These are phyloP conservation scores for Prosopis cineraria DNA, from an alignment of 306 rosid genomes.

Conservation along the genomic window DNA sequence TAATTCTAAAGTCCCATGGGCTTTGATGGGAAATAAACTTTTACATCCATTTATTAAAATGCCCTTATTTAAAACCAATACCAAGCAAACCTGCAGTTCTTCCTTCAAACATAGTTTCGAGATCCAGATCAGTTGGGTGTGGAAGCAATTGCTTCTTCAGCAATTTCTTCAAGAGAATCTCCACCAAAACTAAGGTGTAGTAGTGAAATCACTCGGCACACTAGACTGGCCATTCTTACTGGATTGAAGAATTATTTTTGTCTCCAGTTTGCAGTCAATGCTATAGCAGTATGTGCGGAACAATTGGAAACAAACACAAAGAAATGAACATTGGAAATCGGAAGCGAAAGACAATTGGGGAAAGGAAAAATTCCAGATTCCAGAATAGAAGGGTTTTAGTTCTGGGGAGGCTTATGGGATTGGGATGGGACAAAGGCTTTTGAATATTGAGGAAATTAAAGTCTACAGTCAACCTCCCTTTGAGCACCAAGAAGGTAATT, in stretches of 20 bases:
- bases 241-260: slow-evolving; percentile 30
- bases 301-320: neutral
- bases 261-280: neutral
- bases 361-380: slow-evolving; percentile 9
- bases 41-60: no score
- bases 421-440: slow-evolving; percentile 34
- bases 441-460: slow-evolving; percentile 41
- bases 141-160: no score
- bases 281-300: neutral
- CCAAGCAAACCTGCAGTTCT: no score
- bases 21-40: no score
- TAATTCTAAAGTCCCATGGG: no score
- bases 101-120: no score
- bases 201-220: slow-evolving; percentile 30
- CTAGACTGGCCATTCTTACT: slow-evolving; percentile 29
- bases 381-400: neutral
- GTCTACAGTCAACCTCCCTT: slow-evolving; percentile 37
- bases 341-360: neutral
- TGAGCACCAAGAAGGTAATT: slow-evolving; percentile 29
- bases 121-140: no score
- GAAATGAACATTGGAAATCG: neutral
- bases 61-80: no score
- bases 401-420: neutral
- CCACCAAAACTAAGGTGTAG: slow-evolving; percentile 33
- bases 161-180: no score